phyloP scores from a whole-genome alignment of 2,329 filamentous ascomycete species.

The Ophiostoma angusticollis region DNA sequence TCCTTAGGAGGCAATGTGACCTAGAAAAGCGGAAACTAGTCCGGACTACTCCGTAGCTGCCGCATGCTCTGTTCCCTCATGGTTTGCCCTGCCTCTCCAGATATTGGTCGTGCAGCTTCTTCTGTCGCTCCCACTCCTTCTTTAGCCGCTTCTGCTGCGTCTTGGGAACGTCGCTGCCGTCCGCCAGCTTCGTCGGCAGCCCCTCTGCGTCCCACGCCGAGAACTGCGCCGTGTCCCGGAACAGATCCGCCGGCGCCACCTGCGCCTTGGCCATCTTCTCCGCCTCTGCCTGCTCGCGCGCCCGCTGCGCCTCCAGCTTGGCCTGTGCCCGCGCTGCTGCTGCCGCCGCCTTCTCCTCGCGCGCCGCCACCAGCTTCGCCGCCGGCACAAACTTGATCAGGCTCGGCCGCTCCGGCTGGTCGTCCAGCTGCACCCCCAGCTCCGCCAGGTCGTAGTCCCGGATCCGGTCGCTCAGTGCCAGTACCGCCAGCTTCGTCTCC shows the following conservation, averaged over 20 bases:
- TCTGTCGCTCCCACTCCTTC: slow-evolving; percentile 62
- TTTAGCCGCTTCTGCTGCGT: slow-evolving; percentile 50
- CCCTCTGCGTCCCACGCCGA: slow-evolving; percentile 55
- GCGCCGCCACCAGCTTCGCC: slow-evolving; percentile 36
- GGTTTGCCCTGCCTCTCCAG: too few species aligned
- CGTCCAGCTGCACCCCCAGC: slow-evolving; percentile 57
- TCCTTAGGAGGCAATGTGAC: too few species aligned
- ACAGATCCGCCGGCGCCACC: slow-evolving; percentile 20
- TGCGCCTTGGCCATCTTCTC: slow-evolving; percentile 17
- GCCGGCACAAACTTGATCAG: slow-evolving; percentile 52
- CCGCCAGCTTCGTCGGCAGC: slow-evolving; percentile 45
- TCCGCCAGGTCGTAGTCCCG: slow-evolving; percentile 54
- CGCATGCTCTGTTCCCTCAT: too few species aligned
- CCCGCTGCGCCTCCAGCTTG: slow-evolving; percentile 29
- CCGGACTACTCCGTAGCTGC: too few species aligned
- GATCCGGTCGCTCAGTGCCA: slow-evolving; percentile 52
- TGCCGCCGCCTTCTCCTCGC: slow-evolving; percentile 39
- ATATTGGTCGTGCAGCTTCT: slow-evolving; percentile 50
- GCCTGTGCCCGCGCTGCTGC: slow-evolving; percentile 37
- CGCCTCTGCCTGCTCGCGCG: slow-evolving; percentile 24
- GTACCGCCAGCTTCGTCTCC: slow-evolving; percentile 18
- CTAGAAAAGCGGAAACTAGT: too few species aligned
- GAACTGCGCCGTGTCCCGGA: slow-evolving; percentile 36
- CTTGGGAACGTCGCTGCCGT: slow-evolving; percentile 54
- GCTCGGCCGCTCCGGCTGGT: slow-evolving; percentile 44